Evolutionary conservation across 1,139 yeast species (phyloP).

Genomic region (Saccharomycopsis hybrid): DNA sequence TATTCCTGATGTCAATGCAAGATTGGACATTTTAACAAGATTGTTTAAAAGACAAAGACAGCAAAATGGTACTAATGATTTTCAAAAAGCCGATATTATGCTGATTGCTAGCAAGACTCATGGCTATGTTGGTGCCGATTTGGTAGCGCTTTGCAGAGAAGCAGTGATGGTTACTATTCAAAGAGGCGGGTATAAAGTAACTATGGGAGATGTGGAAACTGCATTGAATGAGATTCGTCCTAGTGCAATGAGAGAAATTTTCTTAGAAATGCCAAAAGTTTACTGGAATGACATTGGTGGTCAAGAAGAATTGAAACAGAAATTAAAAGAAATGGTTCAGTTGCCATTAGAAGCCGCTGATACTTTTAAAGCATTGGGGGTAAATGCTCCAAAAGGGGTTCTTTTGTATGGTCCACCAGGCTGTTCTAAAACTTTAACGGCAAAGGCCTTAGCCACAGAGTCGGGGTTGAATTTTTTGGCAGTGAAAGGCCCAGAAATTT

Average conservation of each 20-base stretch:
- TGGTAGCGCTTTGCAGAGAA: conserved; percentile 81
- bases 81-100: conserved; percentile 48
- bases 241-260: conserved; percentile 94
- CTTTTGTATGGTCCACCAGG: conserved; percentile 95
- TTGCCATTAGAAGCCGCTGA: conserved; percentile 82
- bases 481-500: conserved; percentile 92
- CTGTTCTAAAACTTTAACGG: conserved; percentile 89
- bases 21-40: conserved; percentile 55
- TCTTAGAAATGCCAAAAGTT: conserved; percentile 89
- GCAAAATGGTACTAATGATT: conserved; percentile 30
- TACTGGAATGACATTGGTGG: conserved; percentile 97
- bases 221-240: conserved; percentile 82
- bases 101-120: conserved; percentile 63
- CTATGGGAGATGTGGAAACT: conserved; percentile 44
- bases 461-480: conserved; percentile 89
- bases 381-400: conserved; percentile 87
- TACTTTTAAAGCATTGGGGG: conserved; percentile 69
- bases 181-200: conserved; percentile 34
- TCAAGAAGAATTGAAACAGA: conserved; percentile 71
- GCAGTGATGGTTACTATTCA: conserved; percentile 80
- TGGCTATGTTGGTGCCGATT: conserved; percentile 82
- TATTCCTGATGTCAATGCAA: conserved; percentile 64
- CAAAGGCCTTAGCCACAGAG: conserved; percentile 92
- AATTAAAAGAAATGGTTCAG: conserved; percentile 83
- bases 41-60: conserved; percentile 55